These are phyloP conservation scores for Rasamsonia emersonii DNA, from an alignment of 2,329 filamentous ascomycete genomes.

Conservation along the genomic window DNA sequence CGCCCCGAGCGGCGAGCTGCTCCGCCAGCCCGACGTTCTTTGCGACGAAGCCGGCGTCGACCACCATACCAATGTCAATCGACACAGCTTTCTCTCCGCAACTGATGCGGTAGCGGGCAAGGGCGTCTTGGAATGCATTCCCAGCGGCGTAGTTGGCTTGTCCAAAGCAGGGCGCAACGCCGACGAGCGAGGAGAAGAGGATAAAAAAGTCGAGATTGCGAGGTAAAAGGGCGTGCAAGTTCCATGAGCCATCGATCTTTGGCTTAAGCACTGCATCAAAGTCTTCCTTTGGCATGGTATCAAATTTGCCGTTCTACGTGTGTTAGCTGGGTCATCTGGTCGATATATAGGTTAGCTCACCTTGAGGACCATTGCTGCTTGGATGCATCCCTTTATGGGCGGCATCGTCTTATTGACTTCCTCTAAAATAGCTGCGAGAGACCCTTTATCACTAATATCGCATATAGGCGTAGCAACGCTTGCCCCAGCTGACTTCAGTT, in stretches of 20 bases:
- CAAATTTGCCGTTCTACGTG: no score
- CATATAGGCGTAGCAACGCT: slow-evolving; percentile 9
- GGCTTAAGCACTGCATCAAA: slow-evolving; percentile 18
- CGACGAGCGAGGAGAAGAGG: slow-evolving; percentile 26
- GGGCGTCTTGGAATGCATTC: slow-evolving; percentile 24
- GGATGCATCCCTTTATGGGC: slow-evolving; percentile 17
- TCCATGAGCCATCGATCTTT: slow-evolving; percentile 21
- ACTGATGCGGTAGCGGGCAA: slow-evolving; percentile 2
- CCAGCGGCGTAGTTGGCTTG: slow-evolving; percentile 27
- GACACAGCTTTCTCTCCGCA: not conserved
- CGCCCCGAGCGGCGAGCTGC: not conserved
- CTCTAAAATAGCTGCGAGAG: slow-evolving; percentile 3
- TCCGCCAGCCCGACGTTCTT: not conserved
- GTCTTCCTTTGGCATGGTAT: slow-evolving; percentile 17
- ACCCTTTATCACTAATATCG: slow-evolving; percentile 9
- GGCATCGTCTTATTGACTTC: slow-evolving; percentile 12
- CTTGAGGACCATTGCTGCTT: slow-evolving; percentile 15
- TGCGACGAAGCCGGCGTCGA: not conserved
- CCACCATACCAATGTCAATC: slow-evolving; percentile 1
- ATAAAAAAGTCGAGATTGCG: slow-evolving; percentile 31
- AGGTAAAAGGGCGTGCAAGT: slow-evolving; percentile 13
- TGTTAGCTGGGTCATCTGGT: no score
- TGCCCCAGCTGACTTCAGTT: slow-evolving; percentile 5
- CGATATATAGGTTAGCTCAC: no score
- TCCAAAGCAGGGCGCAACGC: slow-evolving; percentile 13